phyloP scores from a whole-genome alignment of 1,139 yeast species.

The Torulaspora pretoriensis region DNA sequence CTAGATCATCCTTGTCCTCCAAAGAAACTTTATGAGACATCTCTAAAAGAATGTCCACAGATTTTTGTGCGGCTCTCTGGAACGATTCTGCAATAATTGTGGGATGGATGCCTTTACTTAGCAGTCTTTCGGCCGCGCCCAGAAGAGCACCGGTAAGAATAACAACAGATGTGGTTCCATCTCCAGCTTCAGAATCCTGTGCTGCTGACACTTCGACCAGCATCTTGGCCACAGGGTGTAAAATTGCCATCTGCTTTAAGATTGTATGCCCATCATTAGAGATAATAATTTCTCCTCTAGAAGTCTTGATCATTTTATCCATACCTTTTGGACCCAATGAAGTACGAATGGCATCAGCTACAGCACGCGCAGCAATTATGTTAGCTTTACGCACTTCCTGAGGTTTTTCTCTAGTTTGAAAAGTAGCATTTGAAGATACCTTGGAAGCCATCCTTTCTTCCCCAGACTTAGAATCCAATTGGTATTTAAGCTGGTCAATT shows the following conservation, averaged over 20 bases:
- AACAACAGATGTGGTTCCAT: slow-evolving; percentile 97
- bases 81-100: slow-evolving; percentile 91
- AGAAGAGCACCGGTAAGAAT: slow-evolving; percentile 89
- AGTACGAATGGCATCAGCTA: slow-evolving; percentile 96
- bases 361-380: slow-evolving; percentile 94
- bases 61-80: slow-evolving; percentile 85
- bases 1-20: slow-evolving; percentile 71
- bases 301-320: slow-evolving; percentile 98
- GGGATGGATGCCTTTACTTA: slow-evolving; percentile 92
- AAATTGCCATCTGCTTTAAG: slow-evolving; percentile 92
- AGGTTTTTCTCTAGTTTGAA: slow-evolving; percentile 94
- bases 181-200: slow-evolving; percentile 98
- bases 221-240: slow-evolving; percentile 98
- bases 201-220: slow-evolving; percentile 96
- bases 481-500: neutral
- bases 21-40: slow-evolving; percentile 79
- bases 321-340: slow-evolving; percentile 98
- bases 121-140: slow-evolving; percentile 89
- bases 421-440: slow-evolving; percentile 75
- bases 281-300: slow-evolving; percentile 86
- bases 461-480: slow-evolving; percentile 1
- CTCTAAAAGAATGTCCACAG: slow-evolving; percentile 77
- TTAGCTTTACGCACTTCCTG: slow-evolving; percentile 93
- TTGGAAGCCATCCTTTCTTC: slow-evolving; percentile 24
- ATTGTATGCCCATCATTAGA: slow-evolving; percentile 98